Conservation (phyloP, 1,139 yeast genomes). For the Sugiyamaella japonica region DNA sequence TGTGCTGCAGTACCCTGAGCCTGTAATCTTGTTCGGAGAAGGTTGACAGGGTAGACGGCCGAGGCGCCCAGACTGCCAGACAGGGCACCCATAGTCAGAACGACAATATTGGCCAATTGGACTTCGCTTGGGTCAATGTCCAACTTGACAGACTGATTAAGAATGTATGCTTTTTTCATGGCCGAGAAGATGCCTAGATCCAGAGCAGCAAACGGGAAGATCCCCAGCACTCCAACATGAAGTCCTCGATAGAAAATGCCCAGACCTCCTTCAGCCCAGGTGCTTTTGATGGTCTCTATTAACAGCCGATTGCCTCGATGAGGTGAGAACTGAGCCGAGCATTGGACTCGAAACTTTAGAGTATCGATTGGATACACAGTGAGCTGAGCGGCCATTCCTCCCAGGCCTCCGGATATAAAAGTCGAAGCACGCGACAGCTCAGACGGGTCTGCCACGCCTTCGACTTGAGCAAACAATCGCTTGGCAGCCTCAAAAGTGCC, state of each 20-base stretch:
- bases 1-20: constrained; percentile 98
- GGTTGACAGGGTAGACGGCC: constrained; percentile 86
- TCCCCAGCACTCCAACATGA: constrained; percentile 84
- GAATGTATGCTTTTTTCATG: constrained; percentile 72
- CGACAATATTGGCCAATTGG: constrained; percentile 72
- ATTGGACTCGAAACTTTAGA: constrained; percentile 63
- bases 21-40: constrained; percentile 87
- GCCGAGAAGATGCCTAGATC: constrained; percentile 93
- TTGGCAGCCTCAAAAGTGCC: constrained; percentile 93
- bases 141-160: constrained; percentile 56
- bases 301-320: constrained; percentile 62
- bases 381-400: constrained; percentile 91
- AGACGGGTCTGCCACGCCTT: constrained; percentile 72
- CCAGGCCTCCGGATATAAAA: constrained; percentile 91
- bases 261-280: constrained; percentile 80
- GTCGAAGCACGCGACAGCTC: constrained; percentile 76
- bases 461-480: constrained; percentile 67
- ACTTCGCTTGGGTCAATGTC: constrained; percentile 63
- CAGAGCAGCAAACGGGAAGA: constrained; percentile 95
- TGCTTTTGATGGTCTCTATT: constrained; percentile 65
- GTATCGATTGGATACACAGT: constrained; percentile 97
- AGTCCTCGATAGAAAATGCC: constrained; percentile 82
- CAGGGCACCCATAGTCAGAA: constrained; percentile 86
- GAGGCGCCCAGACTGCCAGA: constrained; percentile 97
- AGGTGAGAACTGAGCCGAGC: constrained; percentile 35